Percentiles rank a stretch among this genome's conserved stretches.
Conservation (phyloP, 768 basidiomycete genomes). For the Coprinopsis sp. region DNA sequence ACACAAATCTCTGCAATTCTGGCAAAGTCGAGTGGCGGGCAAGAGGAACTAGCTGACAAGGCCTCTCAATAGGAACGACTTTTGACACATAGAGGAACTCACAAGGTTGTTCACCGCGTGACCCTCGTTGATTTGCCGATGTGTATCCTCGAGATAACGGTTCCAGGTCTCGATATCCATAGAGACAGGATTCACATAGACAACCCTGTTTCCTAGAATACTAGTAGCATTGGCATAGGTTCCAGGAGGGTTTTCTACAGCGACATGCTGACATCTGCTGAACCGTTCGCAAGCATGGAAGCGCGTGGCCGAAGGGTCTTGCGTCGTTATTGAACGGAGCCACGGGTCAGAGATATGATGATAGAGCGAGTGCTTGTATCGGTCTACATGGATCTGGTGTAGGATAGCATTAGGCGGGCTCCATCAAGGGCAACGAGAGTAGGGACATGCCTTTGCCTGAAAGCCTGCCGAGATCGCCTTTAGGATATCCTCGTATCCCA, state of each 20-base stretch:
- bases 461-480: conserved; percentile 71
- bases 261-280: conserved; percentile 62
- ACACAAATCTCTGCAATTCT: conserved; percentile 77
- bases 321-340: conserved; percentile 54
- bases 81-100: conserved; percentile 13
- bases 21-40: conserved; percentile 85
- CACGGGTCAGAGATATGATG: conserved; percentile 54
- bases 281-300: conserved; percentile 95
- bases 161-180: conserved; percentile 53
- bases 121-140: conserved; percentile 32
- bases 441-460: conserved; percentile 45
- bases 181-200: conserved; percentile 84
- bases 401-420: background rate
- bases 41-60: conserved; percentile 68
- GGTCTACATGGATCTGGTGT: conserved; percentile 79
- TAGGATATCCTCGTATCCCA: conserved; percentile 92
- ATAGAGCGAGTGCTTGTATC: conserved; percentile 78
- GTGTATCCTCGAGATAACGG: conserved; percentile 38
- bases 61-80: background rate
- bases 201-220: conserved; percentile 50
- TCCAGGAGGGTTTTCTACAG: conserved; percentile 32
- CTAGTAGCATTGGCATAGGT: conserved; percentile 32
- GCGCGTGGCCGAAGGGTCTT: conserved; percentile 57
- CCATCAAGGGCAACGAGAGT: background rate
- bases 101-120: conserved; percentile 63